phyloP scores from a whole-genome alignment of 495 filamentous ascomycete genomes.

The Podospora pseudocomata region DNA sequence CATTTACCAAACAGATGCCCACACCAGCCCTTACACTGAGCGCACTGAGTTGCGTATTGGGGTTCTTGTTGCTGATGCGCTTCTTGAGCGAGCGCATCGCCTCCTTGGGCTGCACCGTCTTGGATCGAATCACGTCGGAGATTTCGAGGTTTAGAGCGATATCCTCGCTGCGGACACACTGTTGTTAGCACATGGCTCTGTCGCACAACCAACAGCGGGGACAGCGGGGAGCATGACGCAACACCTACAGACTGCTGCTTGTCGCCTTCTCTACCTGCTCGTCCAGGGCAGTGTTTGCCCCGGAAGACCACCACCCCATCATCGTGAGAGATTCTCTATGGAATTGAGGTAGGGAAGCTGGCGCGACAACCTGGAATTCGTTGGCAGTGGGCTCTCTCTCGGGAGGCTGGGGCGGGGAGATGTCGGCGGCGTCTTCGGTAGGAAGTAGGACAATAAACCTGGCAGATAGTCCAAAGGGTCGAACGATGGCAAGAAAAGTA shows the following conservation, averaged over 20 bases:
- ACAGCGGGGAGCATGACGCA: conserved; percentile 5
- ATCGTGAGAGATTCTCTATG: conserved; percentile 33
- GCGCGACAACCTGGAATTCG: background rate
- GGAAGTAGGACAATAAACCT: background rate
- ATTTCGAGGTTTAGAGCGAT: conserved; percentile 96
- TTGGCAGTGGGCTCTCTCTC: background rate
- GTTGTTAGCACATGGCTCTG: background rate
- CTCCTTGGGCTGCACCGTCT: conserved; percentile 93
- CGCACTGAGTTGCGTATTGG: conserved; percentile 90
- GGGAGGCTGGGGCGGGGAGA: background rate
- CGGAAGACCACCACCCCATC: conserved; percentile 92
- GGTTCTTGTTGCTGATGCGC: conserved; percentile 92
- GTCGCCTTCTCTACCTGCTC: conserved; percentile 96
- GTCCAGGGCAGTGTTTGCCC: conserved; percentile 75
- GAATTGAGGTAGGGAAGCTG: background rate
- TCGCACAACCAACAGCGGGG: background rate
- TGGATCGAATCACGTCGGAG: conserved; percentile 91
- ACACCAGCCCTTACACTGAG: conserved; percentile 63
- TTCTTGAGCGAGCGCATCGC: conserved; percentile 94
- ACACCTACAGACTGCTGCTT: conserved; percentile 76
- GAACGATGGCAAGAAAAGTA: background rate
- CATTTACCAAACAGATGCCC: conserved; percentile 10
- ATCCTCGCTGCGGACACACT: conserved; percentile 69
- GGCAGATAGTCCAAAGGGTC: background rate
- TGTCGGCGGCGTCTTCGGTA: background rate